phyloP scores from a whole-genome alignment of 1,139 yeast genomes.

The Sporopachydermia cereana region DNA sequence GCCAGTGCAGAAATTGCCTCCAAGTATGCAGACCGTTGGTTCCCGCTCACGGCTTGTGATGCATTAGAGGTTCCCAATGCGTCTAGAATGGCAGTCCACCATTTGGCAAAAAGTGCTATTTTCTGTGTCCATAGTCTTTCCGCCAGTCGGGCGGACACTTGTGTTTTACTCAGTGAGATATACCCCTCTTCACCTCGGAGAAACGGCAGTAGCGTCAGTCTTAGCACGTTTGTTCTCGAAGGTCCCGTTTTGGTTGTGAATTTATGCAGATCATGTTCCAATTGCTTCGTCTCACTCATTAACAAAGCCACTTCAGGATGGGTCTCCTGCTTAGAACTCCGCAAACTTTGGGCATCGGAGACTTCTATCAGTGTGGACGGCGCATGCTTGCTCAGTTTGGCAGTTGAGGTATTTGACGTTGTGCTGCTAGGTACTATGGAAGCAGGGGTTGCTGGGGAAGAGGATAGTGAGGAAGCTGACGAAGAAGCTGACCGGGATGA shows the following conservation, averaged over 20 bases:
- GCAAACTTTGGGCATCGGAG: no score
- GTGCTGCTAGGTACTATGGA: no score
- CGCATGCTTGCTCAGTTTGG: no score
- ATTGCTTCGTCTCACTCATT: not conserved
- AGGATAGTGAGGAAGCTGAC: not conserved
- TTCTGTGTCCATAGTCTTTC: constrained; percentile 9
- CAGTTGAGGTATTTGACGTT: no score
- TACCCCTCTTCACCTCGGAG: constrained; percentile 28
- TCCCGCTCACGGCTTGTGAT: constrained; percentile 26
- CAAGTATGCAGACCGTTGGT: constrained; percentile 58
- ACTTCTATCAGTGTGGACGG: no score
- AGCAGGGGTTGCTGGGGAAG: not conserved
- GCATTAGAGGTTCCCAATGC: not conserved
- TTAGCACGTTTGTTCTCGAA: constrained; percentile 50
- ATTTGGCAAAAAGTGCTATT: constrained; percentile 33
- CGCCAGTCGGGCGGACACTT: constrained; percentile 11
- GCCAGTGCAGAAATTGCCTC: constrained; percentile 64
- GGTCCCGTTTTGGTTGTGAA: constrained; percentile 36
- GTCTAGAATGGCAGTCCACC: constrained; percentile 56
- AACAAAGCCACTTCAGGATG: not conserved
- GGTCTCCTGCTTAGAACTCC: no score
- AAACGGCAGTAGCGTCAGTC: constrained; percentile 58
- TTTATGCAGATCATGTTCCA: not conserved
- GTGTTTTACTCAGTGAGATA: constrained; percentile 11
- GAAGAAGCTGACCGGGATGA: not conserved